Base-by-base conservation (phyloP, 257 asterid genomes). In the Coffea canephora region DNA sequence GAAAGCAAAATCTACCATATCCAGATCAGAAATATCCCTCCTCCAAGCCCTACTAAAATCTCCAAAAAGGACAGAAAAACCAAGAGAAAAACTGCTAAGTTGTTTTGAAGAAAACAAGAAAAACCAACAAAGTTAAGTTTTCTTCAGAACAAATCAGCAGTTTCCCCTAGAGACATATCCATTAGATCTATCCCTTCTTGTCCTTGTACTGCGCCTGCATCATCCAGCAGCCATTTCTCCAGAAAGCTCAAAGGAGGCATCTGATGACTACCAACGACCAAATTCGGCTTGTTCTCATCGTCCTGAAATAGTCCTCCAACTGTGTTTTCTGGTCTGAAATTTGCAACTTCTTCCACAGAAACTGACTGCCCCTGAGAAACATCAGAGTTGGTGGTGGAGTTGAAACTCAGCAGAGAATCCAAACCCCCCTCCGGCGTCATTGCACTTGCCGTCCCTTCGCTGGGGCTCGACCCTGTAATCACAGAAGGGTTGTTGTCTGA, bases 161-260 rank as follows among this genome's bases (percentile, higher is more conserved):
- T 90, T 83, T 77, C 97, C 70, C 84, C 88, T 59, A 90, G 74
- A 13, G 90, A 80, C 88, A 90, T 83, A 77, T 87, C 89, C 88
- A 90, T 87, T 79, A 90, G 85, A 80, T 90, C 93, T 80, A 80
- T 14, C 2, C 39, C 93, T n/a, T 88, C 91, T 39, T 77, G 80
- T 77, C 89, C 90, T 73, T 89, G 93, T 54, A 57, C 84, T 71
- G 84, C 86, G 6, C 87, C 88, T 4, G 90, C 87, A 77, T 92
- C 97, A 75, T 91, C 97, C 76, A 92, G 85, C 25, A 94, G 85
- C 98, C 98, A 94, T 65, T 92, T 92, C 91, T 94, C 98, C 76
- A 94, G 83, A 80, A 88, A 81, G 57, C 88, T 86, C 18, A 94
- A 82, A 80, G 77, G 96, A 88, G 91, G 82, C 73, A 86, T 85